These are phyloP conservation scores for Rosa lucieae DNA, from an alignment of 306 rosid species.

Conservation along the genomic window DNA sequence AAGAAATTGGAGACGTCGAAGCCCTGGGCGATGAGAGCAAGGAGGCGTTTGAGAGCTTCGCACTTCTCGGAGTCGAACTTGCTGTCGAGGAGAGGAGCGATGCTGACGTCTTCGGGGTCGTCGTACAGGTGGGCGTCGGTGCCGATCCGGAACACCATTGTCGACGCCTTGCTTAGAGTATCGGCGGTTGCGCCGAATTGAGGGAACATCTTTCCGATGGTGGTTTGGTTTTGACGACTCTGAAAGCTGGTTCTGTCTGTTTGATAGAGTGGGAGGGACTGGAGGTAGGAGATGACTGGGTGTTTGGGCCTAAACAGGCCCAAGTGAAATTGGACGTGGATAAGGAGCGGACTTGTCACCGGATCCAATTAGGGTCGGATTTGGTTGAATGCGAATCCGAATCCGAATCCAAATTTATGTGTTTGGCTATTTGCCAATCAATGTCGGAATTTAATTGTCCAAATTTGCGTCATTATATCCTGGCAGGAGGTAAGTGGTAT, in stretches of 20 bases:
- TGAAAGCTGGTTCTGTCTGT: background rate
- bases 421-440: too few species aligned
- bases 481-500: too few species aligned
- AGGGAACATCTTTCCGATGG: constrained; percentile 52
- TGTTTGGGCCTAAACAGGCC: background rate
- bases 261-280: background rate
- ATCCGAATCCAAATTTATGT: background rate
- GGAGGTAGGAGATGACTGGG: background rate
- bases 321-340: background rate
- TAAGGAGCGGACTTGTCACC: too few species aligned
- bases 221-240: background rate
- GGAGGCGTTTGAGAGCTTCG: constrained; percentile 95
- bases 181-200: constrained; percentile 95
- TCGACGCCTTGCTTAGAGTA: constrained; percentile 88
- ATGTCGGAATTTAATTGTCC: too few species aligned
- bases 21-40: constrained; percentile 98
- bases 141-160: constrained; percentile 90
- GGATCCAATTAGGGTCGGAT: background rate
- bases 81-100: constrained; percentile 83
- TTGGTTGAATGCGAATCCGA: background rate
- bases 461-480: too few species aligned
- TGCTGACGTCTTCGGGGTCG: constrained; percentile 90
- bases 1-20: constrained; percentile 89
- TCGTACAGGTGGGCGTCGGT: constrained; percentile 99
- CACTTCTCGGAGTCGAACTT: constrained; percentile 91